These are phyloP conservation scores for Dioscorea alata DNA, from an alignment of 106 monocot species.

Conservation along the genomic window DNA sequence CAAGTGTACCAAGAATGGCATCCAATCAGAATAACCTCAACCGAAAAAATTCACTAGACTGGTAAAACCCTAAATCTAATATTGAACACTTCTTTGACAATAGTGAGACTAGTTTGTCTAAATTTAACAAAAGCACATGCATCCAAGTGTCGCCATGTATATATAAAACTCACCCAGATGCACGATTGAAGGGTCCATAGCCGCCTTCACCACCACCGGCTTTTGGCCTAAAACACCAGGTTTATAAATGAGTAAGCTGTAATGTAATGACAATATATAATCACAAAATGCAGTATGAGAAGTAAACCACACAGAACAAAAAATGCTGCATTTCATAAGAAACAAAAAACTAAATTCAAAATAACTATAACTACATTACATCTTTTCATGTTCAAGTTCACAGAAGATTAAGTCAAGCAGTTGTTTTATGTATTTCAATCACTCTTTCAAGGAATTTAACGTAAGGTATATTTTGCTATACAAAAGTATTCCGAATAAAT, in stretches of 20 bases:
- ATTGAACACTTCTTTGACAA: neutral
- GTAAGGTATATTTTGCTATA: too few relatives aligned
- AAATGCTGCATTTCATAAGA: neutral
- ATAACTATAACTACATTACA: neutral
- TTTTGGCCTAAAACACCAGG: neutral
- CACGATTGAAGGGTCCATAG: conserved; percentile 15
- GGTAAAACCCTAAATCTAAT: neutral
- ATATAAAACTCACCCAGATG: conserved; percentile 20
- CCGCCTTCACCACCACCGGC: conserved; percentile 12
- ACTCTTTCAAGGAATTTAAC: too few relatives aligned
- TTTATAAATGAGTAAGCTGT: neutral
- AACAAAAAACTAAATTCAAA: neutral
- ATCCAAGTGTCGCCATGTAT: too few relatives aligned
- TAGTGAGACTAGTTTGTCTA: too few relatives aligned
- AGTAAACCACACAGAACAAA: neutral
- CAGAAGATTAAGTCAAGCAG: too few relatives aligned
- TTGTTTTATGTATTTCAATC: too few relatives aligned
- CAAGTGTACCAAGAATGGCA: neutral
- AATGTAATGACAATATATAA: neutral
- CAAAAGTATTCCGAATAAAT: too few relatives aligned
- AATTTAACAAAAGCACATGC: too few relatives aligned
- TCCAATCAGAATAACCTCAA: neutral
- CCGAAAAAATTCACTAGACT: neutral
- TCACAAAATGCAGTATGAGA: neutral
- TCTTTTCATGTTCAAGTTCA: neutral